These are phyloP conservation scores for Filobasidium wieringae DNA, from an alignment of 768 basidiomycete genomes.

Conservation along the genomic window DNA sequence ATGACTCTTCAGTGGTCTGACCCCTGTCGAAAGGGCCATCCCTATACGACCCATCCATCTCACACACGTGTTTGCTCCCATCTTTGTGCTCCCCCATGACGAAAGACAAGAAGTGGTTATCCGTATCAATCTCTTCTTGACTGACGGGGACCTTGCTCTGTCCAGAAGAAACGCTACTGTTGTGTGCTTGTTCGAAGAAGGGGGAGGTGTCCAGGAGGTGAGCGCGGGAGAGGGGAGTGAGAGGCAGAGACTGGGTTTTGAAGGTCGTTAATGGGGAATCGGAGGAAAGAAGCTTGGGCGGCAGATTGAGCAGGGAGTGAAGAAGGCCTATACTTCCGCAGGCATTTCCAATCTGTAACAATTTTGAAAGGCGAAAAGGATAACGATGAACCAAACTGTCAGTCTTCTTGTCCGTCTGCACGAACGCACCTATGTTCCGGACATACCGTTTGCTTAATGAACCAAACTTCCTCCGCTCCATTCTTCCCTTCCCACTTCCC, in stretches of 20 bases:
- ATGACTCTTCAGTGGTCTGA: constrained; percentile 10
- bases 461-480: constrained; percentile 48
- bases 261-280: constrained; percentile 29
- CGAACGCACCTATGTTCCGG: background rate
- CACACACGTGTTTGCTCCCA: constrained; percentile 51
- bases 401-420: no score
- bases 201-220: constrained; percentile 60
- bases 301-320: constrained; percentile 70
- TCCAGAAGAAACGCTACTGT: constrained; percentile 54
- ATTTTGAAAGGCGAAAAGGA: background rate
- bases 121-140: constrained; percentile 50
- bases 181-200: constrained; percentile 68
- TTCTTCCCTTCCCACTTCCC: constrained; percentile 37
- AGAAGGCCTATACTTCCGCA: constrained; percentile 70
- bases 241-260: constrained; percentile 24
- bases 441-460: constrained; percentile 79
- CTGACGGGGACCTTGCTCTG: constrained; percentile 51
- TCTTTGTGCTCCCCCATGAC: constrained; percentile 50
- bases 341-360: constrained; percentile 60
- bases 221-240: constrained; percentile 50
- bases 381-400: background rate
- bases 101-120: constrained; percentile 81
- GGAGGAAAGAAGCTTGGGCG: constrained; percentile 28
- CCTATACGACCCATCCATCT: constrained; percentile 56
- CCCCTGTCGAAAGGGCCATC: constrained; percentile 61